Evolutionary conservation across 1,139 yeast species (phyloP), one percentile per base, ranked within the genome.

Genomic region (Yamadazyma songkhlaensis): DNA sequence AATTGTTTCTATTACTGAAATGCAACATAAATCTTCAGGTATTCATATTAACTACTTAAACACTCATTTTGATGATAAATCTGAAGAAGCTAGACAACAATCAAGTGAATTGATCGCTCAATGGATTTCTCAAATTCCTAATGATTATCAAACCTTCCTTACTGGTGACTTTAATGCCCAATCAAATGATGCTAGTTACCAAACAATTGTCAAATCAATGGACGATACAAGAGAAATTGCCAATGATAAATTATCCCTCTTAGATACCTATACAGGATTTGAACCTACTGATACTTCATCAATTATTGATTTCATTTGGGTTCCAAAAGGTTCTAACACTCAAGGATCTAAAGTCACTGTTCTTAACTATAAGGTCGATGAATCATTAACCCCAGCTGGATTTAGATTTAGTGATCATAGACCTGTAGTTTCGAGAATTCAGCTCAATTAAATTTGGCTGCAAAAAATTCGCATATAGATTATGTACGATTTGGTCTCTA

Each of bases 361-460:
- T 10, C 52, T 64, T 25, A 61, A 60, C 32, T 66, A 68, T 50
- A 67, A 66, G 28, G 64, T 67, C 32, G 56, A 64, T 30, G 65
- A 64, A 23, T 54, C 54, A 33, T 43, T 36, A 37, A 41, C 59
- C 12, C 48, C 55, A 36, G 42, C 51, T 21, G 55, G 51, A 1
- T 51, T 47, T 25, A 61, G 61, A 42, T 55, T 64, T 25, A 64
- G 73, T 34, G 79, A 73, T 48, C 78, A 73, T 45, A 54, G 77
- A 42, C 74, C 77, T 0, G 59, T 71, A 11, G 53, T 58, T 21
- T 56, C 61, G 7, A 67, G 29, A 20, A 15, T 29, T 14, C 14
- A 62, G 37, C 46, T 50, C 35, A 44, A 44, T 21, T 35, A 48
- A n/a, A n/a, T 11, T 27, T 11, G 29, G 29, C 29, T 27, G 29